phyloP scores from a whole-genome alignment of 2,329 filamentous ascomycete genomes.

The Rhynchosporium secalis region DNA sequence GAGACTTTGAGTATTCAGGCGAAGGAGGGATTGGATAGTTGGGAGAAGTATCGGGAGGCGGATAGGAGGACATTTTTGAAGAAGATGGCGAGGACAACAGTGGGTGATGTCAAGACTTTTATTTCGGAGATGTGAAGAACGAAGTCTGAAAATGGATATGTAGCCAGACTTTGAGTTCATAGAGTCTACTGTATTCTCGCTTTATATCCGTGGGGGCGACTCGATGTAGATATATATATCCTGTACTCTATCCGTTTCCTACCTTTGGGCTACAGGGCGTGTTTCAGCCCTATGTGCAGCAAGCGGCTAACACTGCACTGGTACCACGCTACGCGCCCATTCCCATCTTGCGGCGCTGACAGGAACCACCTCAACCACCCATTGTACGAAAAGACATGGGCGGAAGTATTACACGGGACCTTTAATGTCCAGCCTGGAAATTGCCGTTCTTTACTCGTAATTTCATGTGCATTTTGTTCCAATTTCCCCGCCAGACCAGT shows the following conservation, averaged over 20 bases:
- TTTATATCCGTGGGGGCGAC: not conserved
- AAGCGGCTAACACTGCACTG: no score
- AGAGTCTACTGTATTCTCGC: no score
- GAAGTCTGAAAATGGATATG: not conserved
- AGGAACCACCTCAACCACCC: no score
- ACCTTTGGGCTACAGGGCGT: not conserved
- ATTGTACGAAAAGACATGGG: no score
- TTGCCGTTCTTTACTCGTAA: no score
- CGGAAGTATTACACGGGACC: no score
- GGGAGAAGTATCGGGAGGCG: slow-evolving; percentile 83
- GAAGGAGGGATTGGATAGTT: slow-evolving; percentile 80
- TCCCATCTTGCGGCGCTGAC: no score
- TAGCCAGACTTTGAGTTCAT: not conserved
- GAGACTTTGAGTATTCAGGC: slow-evolving; percentile 91
- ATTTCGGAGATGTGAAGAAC: slow-evolving; percentile 29
- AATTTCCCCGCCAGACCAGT: not conserved
- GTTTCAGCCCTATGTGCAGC: not conserved
- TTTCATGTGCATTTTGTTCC: no score
- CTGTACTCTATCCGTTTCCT: not conserved
- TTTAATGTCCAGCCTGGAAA: no score
- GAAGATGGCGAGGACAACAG: slow-evolving; percentile 77
- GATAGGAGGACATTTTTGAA: slow-evolving; percentile 84
- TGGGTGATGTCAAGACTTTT: slow-evolving; percentile 61
- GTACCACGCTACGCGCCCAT: no score
- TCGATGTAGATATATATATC: not conserved